A percentile compares a stretch with the other conserved stretches of the same genome.
These are phyloP conservation scores for Cystoisospora suis DNA, from an alignment of 169 alveolate genomes.

Conservation along the genomic window DNA sequence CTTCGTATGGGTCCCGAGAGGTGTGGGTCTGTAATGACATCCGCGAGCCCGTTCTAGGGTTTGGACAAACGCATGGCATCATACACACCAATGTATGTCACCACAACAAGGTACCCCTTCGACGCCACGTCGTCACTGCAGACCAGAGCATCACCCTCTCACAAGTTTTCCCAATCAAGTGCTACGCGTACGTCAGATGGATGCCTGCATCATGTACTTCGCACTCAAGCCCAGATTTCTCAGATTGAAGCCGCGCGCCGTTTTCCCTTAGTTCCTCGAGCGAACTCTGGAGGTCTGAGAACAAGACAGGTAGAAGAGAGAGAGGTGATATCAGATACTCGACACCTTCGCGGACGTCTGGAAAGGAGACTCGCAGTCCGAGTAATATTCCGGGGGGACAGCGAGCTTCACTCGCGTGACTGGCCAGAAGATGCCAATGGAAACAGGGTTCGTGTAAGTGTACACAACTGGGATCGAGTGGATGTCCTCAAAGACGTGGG, in stretches of 20 bases:
- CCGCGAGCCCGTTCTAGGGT: neutral
- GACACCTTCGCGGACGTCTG: neutral
- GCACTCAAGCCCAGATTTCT: neutral
- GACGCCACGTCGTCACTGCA: neutral
- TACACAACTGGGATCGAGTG: neutral
- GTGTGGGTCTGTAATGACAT: no score
- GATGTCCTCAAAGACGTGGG: neutral
- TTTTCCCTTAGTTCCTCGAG: neutral
- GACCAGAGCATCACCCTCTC: neutral
- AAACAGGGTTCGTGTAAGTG: neutral
- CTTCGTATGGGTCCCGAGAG: no score
- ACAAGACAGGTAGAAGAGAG: neutral
- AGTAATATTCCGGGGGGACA: neutral
- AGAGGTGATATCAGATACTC: neutral
- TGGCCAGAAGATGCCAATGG: neutral
- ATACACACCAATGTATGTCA: neutral
- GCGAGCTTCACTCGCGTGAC: neutral
- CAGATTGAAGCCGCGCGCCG: neutral
- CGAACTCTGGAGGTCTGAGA: constrained; percentile 19
- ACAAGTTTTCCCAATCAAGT: neutral
- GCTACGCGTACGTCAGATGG: neutral
- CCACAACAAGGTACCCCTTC: neutral
- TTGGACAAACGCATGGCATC: neutral
- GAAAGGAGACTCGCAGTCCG: neutral
- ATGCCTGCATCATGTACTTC: neutral